Evolutionary conservation across 257 asterid species (phyloP), one percentile per base, ranked within the genome.

Genomic region (Solanum boliviense): DNA sequence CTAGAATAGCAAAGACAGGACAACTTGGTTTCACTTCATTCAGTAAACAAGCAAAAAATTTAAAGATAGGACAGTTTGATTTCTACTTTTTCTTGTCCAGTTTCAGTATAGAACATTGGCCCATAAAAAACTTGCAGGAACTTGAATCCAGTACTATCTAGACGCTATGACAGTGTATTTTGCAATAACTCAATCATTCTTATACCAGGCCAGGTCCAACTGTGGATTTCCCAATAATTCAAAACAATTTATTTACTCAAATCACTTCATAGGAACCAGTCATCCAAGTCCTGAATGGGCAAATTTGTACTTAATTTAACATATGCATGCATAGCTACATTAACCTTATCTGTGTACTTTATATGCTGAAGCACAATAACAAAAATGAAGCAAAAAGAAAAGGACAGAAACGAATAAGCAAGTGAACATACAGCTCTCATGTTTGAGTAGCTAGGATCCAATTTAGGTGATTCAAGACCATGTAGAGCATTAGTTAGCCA

Each of bases 401-500:
- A 48, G 23, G 13, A 29, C 70, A 48, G 20, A 46, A 82, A 48
- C 12, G 70, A 81, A 82, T 29, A 82, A 13, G 48, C 75, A 46
- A 82, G 32, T 86, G 86, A 74, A 91, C 98, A 88, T 96, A 97
- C 99, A 86, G 98, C 91, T 93, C 91, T 94, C 95, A 94, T 91
- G 83, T 93, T 93, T 72, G 92, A 93, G 88, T 91, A 94, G 91
- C 88, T 89, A 78, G 91, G 94, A 89, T 96, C 98, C 95, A 96
- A 89, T 88, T 91, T 92, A 79, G 99, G 98, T 84, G 89, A 95
- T 92, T 96, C 96, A 48, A 97, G 98, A 85, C 84, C 89, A 86
- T 60, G 91, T 90, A 97, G 87, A 90, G 96, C 94, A 90, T 90
- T 90, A 89, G 97, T 93, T 86, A 97, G 94, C 99, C 99, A 97